phyloP scores from a whole-genome alignment of 176 grass and related monocot species.

The Stipa capillata region DNA sequence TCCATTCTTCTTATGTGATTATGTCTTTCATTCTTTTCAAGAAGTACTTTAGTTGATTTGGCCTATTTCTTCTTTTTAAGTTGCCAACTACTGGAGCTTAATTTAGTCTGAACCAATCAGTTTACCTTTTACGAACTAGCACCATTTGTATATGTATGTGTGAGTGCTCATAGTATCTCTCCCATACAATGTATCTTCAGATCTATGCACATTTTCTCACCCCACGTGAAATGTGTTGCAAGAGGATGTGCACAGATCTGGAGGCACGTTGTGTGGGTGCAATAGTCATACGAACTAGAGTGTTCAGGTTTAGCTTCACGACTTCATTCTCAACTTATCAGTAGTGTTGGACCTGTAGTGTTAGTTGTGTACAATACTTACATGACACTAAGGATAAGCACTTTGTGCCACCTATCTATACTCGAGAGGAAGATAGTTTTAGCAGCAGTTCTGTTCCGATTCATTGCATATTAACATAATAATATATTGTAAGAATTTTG shows the following conservation, averaged over 20 bases:
- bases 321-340: background rate
- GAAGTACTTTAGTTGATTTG: background rate
- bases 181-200: too few species aligned
- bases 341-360: background rate
- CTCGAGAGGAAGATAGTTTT: background rate
- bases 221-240: too few species aligned
- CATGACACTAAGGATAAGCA: background rate
- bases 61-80: background rate
- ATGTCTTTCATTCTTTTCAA: background rate
- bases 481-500: background rate
- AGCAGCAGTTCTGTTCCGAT: background rate
- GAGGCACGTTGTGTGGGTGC: too few species aligned
- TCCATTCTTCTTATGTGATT: background rate
- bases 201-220: too few species aligned
- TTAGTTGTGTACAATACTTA: background rate
- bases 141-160: too few species aligned
- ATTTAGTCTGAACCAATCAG: background rate
- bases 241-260: too few species aligned
- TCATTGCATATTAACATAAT: background rate
- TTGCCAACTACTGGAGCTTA: background rate
- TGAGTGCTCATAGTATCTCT: too few species aligned
- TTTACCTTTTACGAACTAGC: background rate
- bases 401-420: background rate
- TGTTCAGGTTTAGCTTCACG: background rate
- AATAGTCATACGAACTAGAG: too few species aligned